Conservation (phyloP, 345 rosid species). For the Populus davidiana region DNA sequence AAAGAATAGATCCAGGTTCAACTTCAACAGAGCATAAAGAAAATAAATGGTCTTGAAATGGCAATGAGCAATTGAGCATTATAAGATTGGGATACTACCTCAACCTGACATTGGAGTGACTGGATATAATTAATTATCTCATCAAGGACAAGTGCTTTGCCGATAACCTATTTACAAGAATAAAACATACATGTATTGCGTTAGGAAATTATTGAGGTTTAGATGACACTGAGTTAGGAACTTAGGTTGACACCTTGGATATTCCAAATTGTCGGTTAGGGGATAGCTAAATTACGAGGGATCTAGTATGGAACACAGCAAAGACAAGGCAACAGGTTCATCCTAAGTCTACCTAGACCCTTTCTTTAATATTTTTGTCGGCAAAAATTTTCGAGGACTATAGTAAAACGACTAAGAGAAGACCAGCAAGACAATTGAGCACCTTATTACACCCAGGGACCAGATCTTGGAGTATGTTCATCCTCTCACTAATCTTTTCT, state of each 20-base stretch:
- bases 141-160: conserved; percentile 85
- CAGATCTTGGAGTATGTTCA: conserved; percentile 84
- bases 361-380: background rate
- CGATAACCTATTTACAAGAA: conserved; percentile 54
- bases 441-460: conserved; percentile 97
- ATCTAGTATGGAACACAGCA: background rate
- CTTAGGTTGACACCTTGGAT: background rate
- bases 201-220: background rate
- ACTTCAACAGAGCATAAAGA: background rate
- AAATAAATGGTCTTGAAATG: background rate
- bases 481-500: conserved; percentile 89
- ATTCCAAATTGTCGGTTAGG: background rate
- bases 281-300: background rate
- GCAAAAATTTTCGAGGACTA: background rate
- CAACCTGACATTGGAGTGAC: conserved; percentile 79
- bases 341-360: background rate
- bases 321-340: background rate
- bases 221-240: background rate
- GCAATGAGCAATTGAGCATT: background rate
- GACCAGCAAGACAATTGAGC: background rate
- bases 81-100: conserved; percentile 39
- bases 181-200: background rate
- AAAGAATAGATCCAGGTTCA: conserved; percentile 7
- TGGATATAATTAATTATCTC: conserved; percentile 91
- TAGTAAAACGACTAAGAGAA: background rate